A percentile compares a stretch with the other conserved stretches of the same genome.
Evolutionary conservation across 2,329 filamentous ascomycete genomes (phyloP).

Genomic region (Aspergillus fijiensis): DNA sequence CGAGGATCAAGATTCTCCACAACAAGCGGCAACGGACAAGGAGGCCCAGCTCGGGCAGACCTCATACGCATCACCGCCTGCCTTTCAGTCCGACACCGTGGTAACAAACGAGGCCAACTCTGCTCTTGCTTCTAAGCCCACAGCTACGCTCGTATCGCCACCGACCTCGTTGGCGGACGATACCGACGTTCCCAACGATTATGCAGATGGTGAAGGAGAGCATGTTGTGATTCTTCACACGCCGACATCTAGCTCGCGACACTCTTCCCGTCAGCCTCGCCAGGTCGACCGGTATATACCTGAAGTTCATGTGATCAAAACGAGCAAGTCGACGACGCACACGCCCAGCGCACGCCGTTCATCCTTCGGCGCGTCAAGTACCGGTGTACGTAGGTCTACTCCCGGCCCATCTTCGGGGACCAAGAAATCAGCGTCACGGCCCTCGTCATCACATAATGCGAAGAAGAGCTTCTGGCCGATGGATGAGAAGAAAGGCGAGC

Average conservation of each 20-base stretch:
- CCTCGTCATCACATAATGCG: constrained; percentile 36
- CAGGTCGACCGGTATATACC: constrained; percentile 42
- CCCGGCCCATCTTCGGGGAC: constrained; percentile 28
- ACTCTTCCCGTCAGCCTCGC: constrained; percentile 47
- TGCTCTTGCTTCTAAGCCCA: constrained; percentile 31
- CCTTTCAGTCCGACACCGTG: constrained; percentile 36
- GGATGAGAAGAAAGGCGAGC: constrained; percentile 39
- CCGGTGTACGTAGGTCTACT: constrained; percentile 26
- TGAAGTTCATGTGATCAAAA: constrained; percentile 30
- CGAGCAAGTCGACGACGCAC: constrained; percentile 25
- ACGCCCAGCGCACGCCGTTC: constrained; percentile 25
- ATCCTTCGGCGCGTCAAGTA: constrained; percentile 21
- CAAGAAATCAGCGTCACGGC: constrained; percentile 38
- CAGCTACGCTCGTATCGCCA: constrained; percentile 45
- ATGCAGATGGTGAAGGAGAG: constrained; percentile 34
- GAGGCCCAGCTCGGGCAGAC: constrained; percentile 24
- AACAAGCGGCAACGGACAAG: constrained; percentile 20
- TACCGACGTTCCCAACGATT: constrained; percentile 35
- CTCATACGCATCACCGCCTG: constrained; percentile 40
- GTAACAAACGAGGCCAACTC: constrained; percentile 31
- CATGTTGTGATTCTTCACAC: constrained; percentile 31
- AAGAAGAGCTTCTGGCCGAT: constrained; percentile 39
- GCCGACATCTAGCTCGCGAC: constrained; percentile 43
- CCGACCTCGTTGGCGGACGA: constrained; percentile 47
- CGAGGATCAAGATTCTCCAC: constrained; percentile 10